Evolutionary conservation across 2,329 filamentous ascomycete genomes (phyloP).

Genomic region (Zymoseptoria pseudotritici): DNA sequence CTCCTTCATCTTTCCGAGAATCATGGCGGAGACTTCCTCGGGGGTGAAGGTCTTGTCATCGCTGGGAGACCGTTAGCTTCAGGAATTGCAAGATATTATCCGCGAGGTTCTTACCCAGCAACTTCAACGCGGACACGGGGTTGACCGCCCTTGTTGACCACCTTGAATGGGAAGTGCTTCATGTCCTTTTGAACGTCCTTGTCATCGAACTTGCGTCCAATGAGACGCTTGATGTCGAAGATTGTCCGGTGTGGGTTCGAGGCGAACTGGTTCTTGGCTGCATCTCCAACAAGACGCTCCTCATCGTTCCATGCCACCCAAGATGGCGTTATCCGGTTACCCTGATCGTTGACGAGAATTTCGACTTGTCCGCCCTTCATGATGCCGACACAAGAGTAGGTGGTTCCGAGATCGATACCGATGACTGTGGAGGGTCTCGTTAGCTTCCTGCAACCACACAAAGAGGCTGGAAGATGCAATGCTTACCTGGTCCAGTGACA

Average conservation of each 20-base stretch:
- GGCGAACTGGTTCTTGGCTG: conserved; percentile 83
- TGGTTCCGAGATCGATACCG: conserved; percentile 92
- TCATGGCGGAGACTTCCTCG: conserved; percentile 74
- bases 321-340: conserved; percentile 86
- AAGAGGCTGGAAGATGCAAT: background rate
- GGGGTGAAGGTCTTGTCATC: conserved; percentile 67
- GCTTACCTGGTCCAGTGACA: conserved; percentile 56
- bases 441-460: background rate
- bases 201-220: conserved; percentile 45
- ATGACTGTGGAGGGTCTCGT: conserved; percentile 52
- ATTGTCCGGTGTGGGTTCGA: conserved; percentile 44
- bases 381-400: conserved; percentile 80
- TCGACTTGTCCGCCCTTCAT: conserved; percentile 95
- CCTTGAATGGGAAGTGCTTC: conserved; percentile 98
- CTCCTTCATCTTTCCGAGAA: conserved; percentile 88
- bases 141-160: conserved; percentile 82
- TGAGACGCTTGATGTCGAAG: conserved; percentile 45
- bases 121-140: conserved; percentile 73
- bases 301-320: conserved; percentile 68
- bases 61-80: conserved; percentile 13
- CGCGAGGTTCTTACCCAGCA: conserved; percentile 36
- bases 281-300: conserved; percentile 93
- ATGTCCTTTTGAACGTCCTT: conserved; percentile 86
- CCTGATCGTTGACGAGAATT: conserved; percentile 93
- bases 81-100: background rate